Percentiles rank a stretch among this genome's conserved stretches.
Evolutionary conservation across 176 grass and related monocot species (phyloP).

Genomic region (Puya raimondii): DNA sequence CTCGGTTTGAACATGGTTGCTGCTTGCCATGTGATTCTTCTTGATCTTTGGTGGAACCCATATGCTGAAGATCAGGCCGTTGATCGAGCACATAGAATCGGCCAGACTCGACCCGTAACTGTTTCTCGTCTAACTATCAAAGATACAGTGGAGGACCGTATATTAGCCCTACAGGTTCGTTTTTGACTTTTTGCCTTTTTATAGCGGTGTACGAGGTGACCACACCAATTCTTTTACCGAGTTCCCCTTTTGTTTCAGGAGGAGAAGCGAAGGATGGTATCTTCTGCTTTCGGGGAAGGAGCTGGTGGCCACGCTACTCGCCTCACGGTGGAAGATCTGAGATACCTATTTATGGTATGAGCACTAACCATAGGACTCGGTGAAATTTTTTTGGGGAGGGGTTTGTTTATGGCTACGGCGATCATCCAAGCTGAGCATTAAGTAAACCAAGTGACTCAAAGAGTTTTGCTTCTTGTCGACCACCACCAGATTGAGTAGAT

Average conservation of each 20-base stretch:
- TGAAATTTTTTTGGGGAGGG: not conserved
- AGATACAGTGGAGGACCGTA: conserved; percentile 86
- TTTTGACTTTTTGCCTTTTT: not conserved
- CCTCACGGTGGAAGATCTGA: conserved; percentile 80
- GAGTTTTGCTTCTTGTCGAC: too few species aligned
- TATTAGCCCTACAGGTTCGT: conserved; percentile 82
- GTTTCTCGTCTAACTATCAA: conserved; percentile 67
- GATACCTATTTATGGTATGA: conserved; percentile 72
- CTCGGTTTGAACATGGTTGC: conserved; percentile 91
- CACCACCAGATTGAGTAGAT: too few species aligned
- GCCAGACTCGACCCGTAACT: conserved; percentile 75
- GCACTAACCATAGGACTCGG: not conserved
- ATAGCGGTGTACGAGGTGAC: not conserved
- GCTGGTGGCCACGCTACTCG: conserved; percentile 43
- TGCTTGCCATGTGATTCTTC: conserved; percentile 87
- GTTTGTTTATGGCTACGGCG: too few species aligned
- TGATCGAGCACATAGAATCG: conserved; percentile 84
- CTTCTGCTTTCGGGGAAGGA: conserved; percentile 83
- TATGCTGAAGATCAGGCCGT: conserved; percentile 82
- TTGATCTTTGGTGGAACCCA: conserved; percentile 97
- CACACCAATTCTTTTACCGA: not conserved
- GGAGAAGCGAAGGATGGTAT: conserved; percentile 92
- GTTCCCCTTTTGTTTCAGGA: conserved; percentile 31
- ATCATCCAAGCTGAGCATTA: too few species aligned
- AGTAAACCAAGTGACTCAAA: too few species aligned